These are phyloP conservation scores for Grosmannia huntii DNA, from an alignment of 2,329 filamentous ascomycete species.

Conservation along the genomic window DNA sequence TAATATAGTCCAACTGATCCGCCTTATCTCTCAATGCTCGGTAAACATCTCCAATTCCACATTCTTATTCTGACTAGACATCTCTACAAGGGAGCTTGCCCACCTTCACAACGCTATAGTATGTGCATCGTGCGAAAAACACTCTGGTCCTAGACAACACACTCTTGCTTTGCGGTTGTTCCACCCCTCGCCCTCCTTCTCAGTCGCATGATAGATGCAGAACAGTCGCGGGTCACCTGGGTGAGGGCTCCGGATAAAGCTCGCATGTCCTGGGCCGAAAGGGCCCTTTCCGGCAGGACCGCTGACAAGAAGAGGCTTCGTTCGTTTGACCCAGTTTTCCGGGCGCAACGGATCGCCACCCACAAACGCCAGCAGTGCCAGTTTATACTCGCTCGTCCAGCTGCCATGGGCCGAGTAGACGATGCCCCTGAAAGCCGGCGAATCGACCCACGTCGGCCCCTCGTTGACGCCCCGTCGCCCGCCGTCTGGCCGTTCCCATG, in stretches of 20 bases:
- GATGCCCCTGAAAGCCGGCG: constrained; percentile 11
- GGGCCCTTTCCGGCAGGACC: constrained; percentile 3
- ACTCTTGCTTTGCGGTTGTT: constrained; percentile 12
- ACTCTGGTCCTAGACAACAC: constrained; percentile 6
- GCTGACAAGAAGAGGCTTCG: constrained; percentile 2
- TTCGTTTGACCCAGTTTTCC: constrained; percentile 7
- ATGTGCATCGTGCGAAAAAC: constrained; percentile 7
- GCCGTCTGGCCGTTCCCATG: constrained; percentile 12
- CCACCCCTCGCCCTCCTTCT: constrained; percentile 11
- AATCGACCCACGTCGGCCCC: constrained; percentile 12
- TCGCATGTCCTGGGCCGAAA: constrained; percentile 12
- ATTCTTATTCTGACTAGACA: too few species aligned
- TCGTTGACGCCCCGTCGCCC: constrained; percentile 13
- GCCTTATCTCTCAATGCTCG: too few species aligned
- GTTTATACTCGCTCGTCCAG: constrained; percentile 14
- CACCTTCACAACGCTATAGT: not conserved
- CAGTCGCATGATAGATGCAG: constrained; percentile 12
- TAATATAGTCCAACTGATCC: too few species aligned
- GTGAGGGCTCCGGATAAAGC: constrained; percentile 9
- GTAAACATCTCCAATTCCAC: too few species aligned
- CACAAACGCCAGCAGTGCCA: constrained; percentile 9
- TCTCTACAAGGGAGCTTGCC: not conserved
- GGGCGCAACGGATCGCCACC: constrained; percentile 9
- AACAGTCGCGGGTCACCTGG: constrained; percentile 10
- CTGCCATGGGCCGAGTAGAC: constrained; percentile 13